These are phyloP conservation scores for Cicer judaicum DNA, from an alignment of 306 rosid genomes.

Conservation along the genomic window DNA sequence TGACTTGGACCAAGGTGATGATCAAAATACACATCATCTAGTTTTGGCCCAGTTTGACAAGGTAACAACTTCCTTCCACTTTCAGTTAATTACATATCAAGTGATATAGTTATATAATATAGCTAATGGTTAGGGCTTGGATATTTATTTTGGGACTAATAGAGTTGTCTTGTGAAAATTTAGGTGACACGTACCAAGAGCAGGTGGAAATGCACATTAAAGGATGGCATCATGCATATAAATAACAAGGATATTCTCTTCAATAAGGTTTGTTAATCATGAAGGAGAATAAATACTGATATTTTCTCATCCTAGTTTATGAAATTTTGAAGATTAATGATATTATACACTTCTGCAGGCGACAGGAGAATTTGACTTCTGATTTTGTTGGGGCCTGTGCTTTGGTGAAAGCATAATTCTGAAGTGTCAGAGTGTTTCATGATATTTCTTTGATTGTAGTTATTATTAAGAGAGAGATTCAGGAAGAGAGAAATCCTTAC, in stretches of 20 bases:
- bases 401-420: conserved; percentile 48
- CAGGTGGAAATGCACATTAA: conserved; percentile 95
- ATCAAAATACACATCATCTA: conserved; percentile 78
- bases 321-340: conserved; percentile 27
- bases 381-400: conserved; percentile 58
- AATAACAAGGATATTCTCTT: conserved; percentile 94
- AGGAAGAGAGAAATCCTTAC: conserved; percentile 63
- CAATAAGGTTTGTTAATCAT: conserved; percentile 68
- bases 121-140: neutral
- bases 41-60: conserved; percentile 99
- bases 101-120: neutral
- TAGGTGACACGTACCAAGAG: conserved; percentile 99
- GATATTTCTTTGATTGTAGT: conserved; percentile 58
- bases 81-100: conserved; percentile 54
- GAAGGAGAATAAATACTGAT: conserved; percentile 27
- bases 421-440: conserved; percentile 52
- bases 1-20: conserved; percentile 91
- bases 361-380: conserved; percentile 96
- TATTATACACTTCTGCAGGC: conserved; percentile 64
- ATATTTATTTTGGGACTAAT: conserved; percentile 36
- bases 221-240: conserved; percentile 98
- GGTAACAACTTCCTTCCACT: conserved; percentile 52
- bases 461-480: conserved; percentile 58
- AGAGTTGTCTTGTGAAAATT: conserved; percentile 24
- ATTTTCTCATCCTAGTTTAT: conserved; percentile 32